Base-by-base conservation (phyloP, 352 stramenopile genomes). In the Phytophthora macrochlamydospora region DNA sequence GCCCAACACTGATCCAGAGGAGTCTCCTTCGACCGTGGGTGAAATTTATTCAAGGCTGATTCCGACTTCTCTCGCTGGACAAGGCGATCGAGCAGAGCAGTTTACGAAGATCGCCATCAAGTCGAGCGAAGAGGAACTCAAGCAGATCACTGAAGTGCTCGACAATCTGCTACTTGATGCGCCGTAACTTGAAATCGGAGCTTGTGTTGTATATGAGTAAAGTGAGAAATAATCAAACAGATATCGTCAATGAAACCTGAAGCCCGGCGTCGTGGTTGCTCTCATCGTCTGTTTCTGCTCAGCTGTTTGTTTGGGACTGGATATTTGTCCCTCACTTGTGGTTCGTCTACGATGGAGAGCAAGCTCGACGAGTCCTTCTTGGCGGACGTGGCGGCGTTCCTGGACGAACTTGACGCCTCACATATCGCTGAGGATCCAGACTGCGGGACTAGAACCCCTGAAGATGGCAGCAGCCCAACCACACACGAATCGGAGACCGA, bases 121-220 rank as follows among this genome's bases (percentile, higher is more conserved):
- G 35, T 40, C 35, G 35, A 40, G 35, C 9, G 35, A 40, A 11
- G 35, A 40, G 9, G 35, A 40, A 11, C 42, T 48, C 12, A 28
- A 28, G 11, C 12, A 48, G n/a, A 28, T 48, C 18, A 56, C 50
- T 29, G 32, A 46, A 37, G 68, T 59, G 59, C 42, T 73, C 24
- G 53, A 68, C 14, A 69, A 61, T 1, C 40, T 73, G 51, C 58
- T 72, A 40, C 33, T 68, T 14, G 50, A 28, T 14, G 9, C 11
- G 9, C n/a, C 42, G 8, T 48, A 48, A 7, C 18, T 28, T 14
- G 12, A 48, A 7, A 8, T 24, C 42, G 42, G 18, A 48, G 42
- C 6, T 14, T 48, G 42, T 14, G 12, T 48, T 40, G 6, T 40
- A 24, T 24, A 24, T 24, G 18, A 24, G 18, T 40, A 40, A 11